These are phyloP conservation scores for Tubosaeta sp. DNA, from an alignment of 768 basidiomycete species.

Conservation along the genomic window DNA sequence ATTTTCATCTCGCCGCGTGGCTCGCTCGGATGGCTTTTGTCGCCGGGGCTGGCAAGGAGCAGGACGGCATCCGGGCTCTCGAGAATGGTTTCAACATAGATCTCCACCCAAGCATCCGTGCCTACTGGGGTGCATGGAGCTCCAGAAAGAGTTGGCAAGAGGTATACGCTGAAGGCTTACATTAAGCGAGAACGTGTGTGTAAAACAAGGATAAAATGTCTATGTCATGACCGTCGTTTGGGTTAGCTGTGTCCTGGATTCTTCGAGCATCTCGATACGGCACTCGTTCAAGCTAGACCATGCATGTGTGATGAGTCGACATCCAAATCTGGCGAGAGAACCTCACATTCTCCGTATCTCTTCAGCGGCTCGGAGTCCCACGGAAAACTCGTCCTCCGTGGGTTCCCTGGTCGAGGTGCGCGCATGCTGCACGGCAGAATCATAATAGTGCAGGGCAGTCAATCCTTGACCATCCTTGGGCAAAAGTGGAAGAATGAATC, in stretches of 20 bases:
- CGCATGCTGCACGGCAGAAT: conserved; percentile 70
- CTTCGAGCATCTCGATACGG: conserved; percentile 57
- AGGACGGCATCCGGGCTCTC: conserved; percentile 35
- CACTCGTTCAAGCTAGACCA: conserved; percentile 54
- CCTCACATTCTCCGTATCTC: conserved; percentile 58
- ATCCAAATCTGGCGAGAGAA: background rate
- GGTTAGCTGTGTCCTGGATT: conserved; percentile 45
- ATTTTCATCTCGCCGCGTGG: conserved; percentile 54
- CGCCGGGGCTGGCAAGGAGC: conserved; percentile 33
- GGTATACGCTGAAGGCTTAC: conserved; percentile 41
- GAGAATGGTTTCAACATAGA: conserved; percentile 37
- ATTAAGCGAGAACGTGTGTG: conserved; percentile 25
- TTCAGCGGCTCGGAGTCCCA: conserved; percentile 57
- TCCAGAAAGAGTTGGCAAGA: conserved; percentile 43
- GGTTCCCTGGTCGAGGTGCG: conserved; percentile 57
- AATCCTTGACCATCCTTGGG: conserved; percentile 58
- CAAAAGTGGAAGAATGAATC: conserved; percentile 66
- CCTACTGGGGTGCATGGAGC: conserved; percentile 44
- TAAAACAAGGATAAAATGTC: background rate
- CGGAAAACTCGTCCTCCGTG: conserved; percentile 61
- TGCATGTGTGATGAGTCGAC: background rate
- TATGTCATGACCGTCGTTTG: conserved; percentile 13
- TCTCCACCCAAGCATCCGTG: conserved; percentile 35
- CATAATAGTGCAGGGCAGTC: conserved; percentile 70
- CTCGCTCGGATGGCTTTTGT: conserved; percentile 43